Evolutionary conservation across 1,284 basidiomycete species (phyloP).

Genomic region (Papiliotrema fonsecae): DNA sequence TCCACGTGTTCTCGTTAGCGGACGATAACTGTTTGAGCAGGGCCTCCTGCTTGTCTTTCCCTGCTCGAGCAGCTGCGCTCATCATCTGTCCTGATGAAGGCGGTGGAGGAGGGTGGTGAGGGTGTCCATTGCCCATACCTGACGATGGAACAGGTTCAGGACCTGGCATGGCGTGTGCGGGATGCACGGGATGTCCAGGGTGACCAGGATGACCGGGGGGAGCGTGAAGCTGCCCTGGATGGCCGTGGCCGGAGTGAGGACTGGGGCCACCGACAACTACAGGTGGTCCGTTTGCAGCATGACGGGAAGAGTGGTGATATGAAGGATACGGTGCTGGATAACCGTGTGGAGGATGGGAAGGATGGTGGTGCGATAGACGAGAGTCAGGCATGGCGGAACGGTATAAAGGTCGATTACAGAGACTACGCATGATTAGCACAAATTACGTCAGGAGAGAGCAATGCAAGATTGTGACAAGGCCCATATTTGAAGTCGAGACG

Average conservation of each 20-base stretch:
- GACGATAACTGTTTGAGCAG: slow-evolving; percentile 54
- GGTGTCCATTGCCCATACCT: neutral
- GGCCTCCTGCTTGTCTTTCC: slow-evolving; percentile 36
- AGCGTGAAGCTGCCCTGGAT: neutral
- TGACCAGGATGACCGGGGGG: neutral
- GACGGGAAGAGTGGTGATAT: slow-evolving; percentile 1
- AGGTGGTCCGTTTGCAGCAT: slow-evolving; percentile 1
- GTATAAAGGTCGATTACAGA: neutral
- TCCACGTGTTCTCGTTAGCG: slow-evolving; percentile 89
- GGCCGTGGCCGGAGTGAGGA: too few species aligned
- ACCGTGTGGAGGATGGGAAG: neutral
- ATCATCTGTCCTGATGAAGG: neutral
- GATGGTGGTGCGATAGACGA: slow-evolving; percentile 1
- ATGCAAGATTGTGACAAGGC: too few species aligned
- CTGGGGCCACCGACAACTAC: too few species aligned
- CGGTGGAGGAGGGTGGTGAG: neutral
- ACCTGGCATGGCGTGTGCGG: neutral
- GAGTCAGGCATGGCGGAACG: neutral
- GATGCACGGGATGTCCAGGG: neutral
- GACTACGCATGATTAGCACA: neutral
- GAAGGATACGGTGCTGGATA: slow-evolving; percentile 1
- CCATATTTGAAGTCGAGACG: too few species aligned
- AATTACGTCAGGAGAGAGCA: neutral
- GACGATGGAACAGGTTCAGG: neutral
- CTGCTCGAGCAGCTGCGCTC: slow-evolving; percentile 13